Conservation (phyloP, 2,329 filamentous ascomycete species). For the Alternaria atra region DNA sequence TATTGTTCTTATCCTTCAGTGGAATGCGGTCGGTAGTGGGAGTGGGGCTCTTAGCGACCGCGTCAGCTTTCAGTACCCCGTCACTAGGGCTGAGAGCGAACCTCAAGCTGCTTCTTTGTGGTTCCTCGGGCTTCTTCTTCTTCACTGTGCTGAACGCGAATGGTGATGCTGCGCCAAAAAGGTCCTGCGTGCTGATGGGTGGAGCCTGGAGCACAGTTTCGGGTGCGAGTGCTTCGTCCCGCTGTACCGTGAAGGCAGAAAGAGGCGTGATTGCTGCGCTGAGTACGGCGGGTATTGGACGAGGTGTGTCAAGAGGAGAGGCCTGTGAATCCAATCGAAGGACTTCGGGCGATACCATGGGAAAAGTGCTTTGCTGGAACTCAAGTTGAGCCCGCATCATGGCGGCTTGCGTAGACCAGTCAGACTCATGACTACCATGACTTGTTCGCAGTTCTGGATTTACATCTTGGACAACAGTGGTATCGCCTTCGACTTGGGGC, state of each 20-base stretch:
- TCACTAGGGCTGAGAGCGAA: slow-evolving; percentile 31
- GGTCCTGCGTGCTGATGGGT: slow-evolving; percentile 55
- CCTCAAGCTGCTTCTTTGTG: slow-evolving; percentile 33
- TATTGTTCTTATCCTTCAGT: slow-evolving; percentile 39
- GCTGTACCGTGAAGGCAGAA: slow-evolving; percentile 35
- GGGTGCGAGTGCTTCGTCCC: slow-evolving; percentile 26
- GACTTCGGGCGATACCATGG: slow-evolving; percentile 24
- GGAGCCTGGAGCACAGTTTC: slow-evolving; percentile 23
- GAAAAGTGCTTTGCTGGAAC: slow-evolving; percentile 43
- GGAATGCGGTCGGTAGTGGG: slow-evolving; percentile 33
- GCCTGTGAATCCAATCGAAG: slow-evolving; percentile 28
- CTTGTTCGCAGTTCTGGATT: slow-evolving; percentile 6
- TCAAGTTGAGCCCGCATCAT: slow-evolving; percentile 45
- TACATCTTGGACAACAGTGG: background rate
- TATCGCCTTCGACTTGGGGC: background rate
- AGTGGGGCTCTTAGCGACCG: slow-evolving; percentile 32
- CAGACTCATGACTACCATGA: slow-evolving; percentile 30
- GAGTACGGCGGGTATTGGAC: slow-evolving; percentile 16
- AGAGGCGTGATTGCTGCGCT: slow-evolving; percentile 44
- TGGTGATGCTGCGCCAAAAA: slow-evolving; percentile 54
- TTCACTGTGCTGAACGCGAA: slow-evolving; percentile 55
- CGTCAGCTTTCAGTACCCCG: slow-evolving; percentile 13
- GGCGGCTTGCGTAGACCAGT: slow-evolving; percentile 49
- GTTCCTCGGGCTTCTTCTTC: slow-evolving; percentile 45
- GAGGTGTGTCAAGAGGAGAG: slow-evolving; percentile 28